Base-by-base conservation (phyloP, 2,329 filamentous ascomycete species). In the Xylogone sp. region DNA sequence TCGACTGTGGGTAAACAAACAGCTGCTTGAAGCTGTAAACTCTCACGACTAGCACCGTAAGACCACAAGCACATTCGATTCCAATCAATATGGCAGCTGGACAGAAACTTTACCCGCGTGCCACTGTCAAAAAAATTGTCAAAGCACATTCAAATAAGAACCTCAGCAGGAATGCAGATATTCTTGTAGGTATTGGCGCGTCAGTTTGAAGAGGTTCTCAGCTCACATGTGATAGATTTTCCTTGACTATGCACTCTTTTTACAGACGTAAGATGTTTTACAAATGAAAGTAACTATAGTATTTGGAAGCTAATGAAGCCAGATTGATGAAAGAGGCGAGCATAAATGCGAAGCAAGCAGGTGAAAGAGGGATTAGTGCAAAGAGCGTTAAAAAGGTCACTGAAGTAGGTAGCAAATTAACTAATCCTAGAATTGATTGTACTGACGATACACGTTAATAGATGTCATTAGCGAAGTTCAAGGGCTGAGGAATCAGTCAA, bases 121-220 rank as follows among this genome's bases (percentile, higher is more conserved):
- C 83, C 18, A 94, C 89, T 0, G 77, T 96, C 61, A 94, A 91
- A 70, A 92, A 91, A 69, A 93, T 95, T 54, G 78, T 95, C 63
- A 96, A 96, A 71, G 90, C 90, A 18, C 90, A 96, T 69, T 87
- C 90, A 8, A 87, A 88, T 56, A 84, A 86, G 65, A 87, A 81
- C 57, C 70, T 96, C 56, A 90, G 86, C 74, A 94, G 90, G 70
- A 92, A 94, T 69, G 87, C 85, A 24, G 92, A 96, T 70, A 84
- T 95, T 52, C 76, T 93, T 72, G 90, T 95, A 71, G 54, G 80
- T 62, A 47, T n/a, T 49, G 53, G 60, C 57, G 52, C 58, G 52
- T 58, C 55, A 51, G 50, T 51, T 42, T 47, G 39, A 45, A n/a
- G 9, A 45, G 21, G 39, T n/a, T 43, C 21, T 18, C 49, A 54